Evolutionary conservation across 768 basidiomycete genomes (phyloP), one percentile per base, ranked within the genome.

Genomic region (Omphalotus guepiniiformis): DNA sequence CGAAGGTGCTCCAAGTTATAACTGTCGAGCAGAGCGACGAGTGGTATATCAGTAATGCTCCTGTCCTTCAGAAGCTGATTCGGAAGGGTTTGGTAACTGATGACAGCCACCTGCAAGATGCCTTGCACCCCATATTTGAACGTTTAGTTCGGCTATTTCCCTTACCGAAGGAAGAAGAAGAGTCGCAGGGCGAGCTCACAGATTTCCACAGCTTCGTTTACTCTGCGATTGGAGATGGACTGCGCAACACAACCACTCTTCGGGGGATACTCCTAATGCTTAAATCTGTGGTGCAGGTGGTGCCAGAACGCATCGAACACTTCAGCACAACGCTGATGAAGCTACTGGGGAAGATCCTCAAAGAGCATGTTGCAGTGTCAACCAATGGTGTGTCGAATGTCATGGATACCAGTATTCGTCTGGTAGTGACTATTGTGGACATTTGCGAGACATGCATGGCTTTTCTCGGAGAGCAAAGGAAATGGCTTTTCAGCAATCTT

Each of bases 1-100:
- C 90, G 12, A 91, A 90, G 60, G 91, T 96, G 21, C 75, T 99
- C 21, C 87, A 92, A 47, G 83, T 93, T 18, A 84, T 96, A 34
- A 74, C 90, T 2, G 73, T 83, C 0, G 88, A 89, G 58, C 90
- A 95, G 58, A 76, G 85, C 16, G 85, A 93, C 54, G 63, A 75
- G 0, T 99, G 95, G 95, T 89, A 85, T 60, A 68, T 60, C 4
- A 57, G 72, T 18, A 93, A 97, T 59, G 80, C 88, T 1, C 62
- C 70, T 4, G 74, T 83, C 12, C 73, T 98, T 6, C 85, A 87
- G 55, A 85, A 85, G 54, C 79, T 98, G 19, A 75, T 98, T 45
- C 85, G 90, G 53, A 95, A 91, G 67, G 89, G 92, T 13, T 74
- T 95, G 60, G 66, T 84, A 13, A 83, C 82, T 18, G 92, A 94